Evolutionary conservation across 805 yeast genomes (phyloP), one percentile per base, ranked within the genome.

Genomic region (Kazachstania psychrophila): DNA sequence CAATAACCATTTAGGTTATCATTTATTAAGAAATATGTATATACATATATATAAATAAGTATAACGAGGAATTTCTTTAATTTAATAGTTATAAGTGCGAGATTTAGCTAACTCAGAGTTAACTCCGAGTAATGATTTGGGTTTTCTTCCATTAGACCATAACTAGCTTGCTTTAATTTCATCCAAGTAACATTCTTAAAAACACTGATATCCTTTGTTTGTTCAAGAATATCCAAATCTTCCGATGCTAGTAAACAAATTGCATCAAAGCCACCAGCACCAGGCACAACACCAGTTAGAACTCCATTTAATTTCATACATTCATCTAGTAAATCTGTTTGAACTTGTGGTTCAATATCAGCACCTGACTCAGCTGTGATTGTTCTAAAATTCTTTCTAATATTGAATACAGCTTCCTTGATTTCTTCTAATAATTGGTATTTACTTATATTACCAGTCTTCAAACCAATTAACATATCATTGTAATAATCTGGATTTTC

Each of bases 191-290:
- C 87, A 13, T 60, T 58, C 4, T 50, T 37, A 40, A 77, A 72
- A 4, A 49, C 46, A 1, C 43, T 39, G 19, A 61, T 59, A 0
- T 38, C 39, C 9, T 38, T 34, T 1, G 68, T 59, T 23, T 40
- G 49, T 18, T 37, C 25, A 22, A 42, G 37, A 31, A 75, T 64
- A 9, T 47, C 41, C 2, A 72, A 56, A 1, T 58, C 51, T 19
- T 70, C 74, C 2, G 72, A 66, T 2, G 80, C 79, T 19, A 92
- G 58, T 19, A 89, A 51, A 38, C 94, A 73, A 14, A 92, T 73
- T 1, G 98, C 98, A 64, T 92, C 98, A 54, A 77, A 82, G 0
- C 98, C 98, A 19, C 98, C 98, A 0, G 98, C 98, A 2, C 98
- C 98, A 0, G 98, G 98, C 3, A 92, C 95, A 23, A 92, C 88